phyloP scores from a whole-genome alignment of 164 flowering plant genomes.

The Piper longum region DNA sequence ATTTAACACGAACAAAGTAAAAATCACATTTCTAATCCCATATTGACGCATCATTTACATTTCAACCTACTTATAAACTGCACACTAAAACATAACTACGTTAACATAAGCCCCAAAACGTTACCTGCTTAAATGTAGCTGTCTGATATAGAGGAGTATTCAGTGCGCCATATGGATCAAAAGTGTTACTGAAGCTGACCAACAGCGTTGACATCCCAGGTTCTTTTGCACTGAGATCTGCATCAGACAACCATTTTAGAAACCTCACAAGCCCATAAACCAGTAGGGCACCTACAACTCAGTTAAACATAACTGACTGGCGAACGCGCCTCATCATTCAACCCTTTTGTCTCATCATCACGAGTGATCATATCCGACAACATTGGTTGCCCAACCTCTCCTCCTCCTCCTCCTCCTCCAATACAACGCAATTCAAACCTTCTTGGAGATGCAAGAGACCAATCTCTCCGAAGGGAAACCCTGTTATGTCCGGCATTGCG shows the following conservation, averaged over 20 bases:
- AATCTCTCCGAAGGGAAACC: neutral
- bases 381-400: slow-evolving; percentile 1
- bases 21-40: too few species aligned
- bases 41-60: too few species aligned
- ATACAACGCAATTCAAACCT: slow-evolving; percentile 1
- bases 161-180: slow-evolving; percentile 75
- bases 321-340: neutral
- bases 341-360: neutral
- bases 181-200: slow-evolving; percentile 59
- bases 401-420: neutral
- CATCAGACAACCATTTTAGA: neutral
- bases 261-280: neutral
- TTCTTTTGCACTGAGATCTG: slow-evolving; percentile 34
- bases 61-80: too few species aligned
- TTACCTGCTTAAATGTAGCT: slow-evolving; percentile 96
- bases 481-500: neutral
- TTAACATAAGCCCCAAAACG: too few species aligned
- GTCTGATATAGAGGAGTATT: slow-evolving; percentile 92
- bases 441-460: neutral
- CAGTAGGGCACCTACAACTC: neutral
- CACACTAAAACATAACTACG: too few species aligned
- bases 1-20: too few species aligned
- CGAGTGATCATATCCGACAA: neutral
- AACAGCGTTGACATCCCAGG: slow-evolving; percentile 76
- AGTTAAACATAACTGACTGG: neutral